Base-by-base conservation (phyloP, 805 yeast species). In the Danielia oregonensis region DNA sequence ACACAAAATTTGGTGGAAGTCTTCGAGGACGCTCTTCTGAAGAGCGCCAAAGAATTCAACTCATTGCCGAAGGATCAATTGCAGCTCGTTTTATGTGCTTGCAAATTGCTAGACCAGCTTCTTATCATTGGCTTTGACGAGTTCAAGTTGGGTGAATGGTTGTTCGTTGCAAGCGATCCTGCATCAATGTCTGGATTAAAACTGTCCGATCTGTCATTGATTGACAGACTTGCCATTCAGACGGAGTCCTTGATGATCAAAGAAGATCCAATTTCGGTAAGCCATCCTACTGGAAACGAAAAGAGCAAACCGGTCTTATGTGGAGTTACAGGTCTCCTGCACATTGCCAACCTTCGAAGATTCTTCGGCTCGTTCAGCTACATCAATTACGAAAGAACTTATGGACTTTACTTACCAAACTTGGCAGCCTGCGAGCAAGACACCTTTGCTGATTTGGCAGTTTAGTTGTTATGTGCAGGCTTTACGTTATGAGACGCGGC, bases 61-160 rank as follows among this genome's bases (percentile, higher is more conserved):
- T 57, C 62, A 4, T 41, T 65, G 11, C 51, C 57, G 2, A 49
- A 52, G 3, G 54, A 70, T 4, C 72, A 75, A 18, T 49, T 70
- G 22, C 53, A 50, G 16, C 51, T 74, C 10, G 46, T 78, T 2
- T 61, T 82, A 22, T 74, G 75, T 36, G 84, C 82, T 0, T 81
- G 87, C 49, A 91, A 89, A 55, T 62, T 93, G 11, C 63, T 93
- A 30, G 98, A 91, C 52, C 70, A 84, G 19, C 55, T 88, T 15
- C 55, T 91, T 14, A 66, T 82, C 2, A 46, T 88, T 37, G 76
- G 79, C 24, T 70, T 72, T 26, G 97, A 89, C 52, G 95, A 87
- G 38, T 71, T 91, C 66, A 81, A 79, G 58, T 52, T 76, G 57
- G 53, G 76, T 42, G 93, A 87, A 49, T 91, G 97, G 97, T 63